These are phyloP conservation scores for Calocybe gambosa DNA, from an alignment of 1,284 basidiomycete genomes.

Conservation along the genomic window DNA sequence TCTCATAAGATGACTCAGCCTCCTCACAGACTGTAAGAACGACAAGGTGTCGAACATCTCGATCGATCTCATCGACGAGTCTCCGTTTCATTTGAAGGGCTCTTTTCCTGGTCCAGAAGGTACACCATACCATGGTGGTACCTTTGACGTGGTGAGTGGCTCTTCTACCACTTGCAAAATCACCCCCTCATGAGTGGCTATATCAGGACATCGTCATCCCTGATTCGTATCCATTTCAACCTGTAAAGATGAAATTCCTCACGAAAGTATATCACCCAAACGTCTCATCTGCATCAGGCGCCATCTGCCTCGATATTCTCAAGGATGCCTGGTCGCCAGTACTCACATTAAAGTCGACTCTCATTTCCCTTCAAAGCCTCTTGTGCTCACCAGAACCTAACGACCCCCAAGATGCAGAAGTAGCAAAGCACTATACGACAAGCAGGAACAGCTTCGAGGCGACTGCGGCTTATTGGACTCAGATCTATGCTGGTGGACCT, in stretches of 20 bases:
- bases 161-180: background rate
- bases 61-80: constrained; percentile 83
- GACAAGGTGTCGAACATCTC: constrained; percentile 84
- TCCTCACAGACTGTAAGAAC: constrained; percentile 77
- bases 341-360: constrained; percentile 92
- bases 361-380: constrained; percentile 93
- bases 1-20: background rate
- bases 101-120: constrained; percentile 89
- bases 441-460: constrained; percentile 85
- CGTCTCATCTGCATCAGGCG: constrained; percentile 89
- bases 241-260: constrained; percentile 97
- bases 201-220: constrained; percentile 90
- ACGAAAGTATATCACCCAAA: constrained; percentile 98
- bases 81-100: constrained; percentile 84
- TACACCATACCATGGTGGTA: constrained; percentile 92
- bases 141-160: constrained; percentile 81
- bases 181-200: constrained; percentile 4
- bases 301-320: constrained; percentile 73
- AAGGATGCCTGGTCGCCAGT: constrained; percentile 90
- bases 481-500: constrained; percentile 79
- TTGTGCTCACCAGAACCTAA: constrained; percentile 96
- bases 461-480: constrained; percentile 93
- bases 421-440: constrained; percentile 94
- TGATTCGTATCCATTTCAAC: constrained; percentile 93
- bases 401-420: constrained; percentile 97